Evolutionary conservation across 495 filamentous ascomycete species (phyloP), one percentile per base, ranked within the genome.

Genomic region (Aspergillus haitiensis): DNA sequence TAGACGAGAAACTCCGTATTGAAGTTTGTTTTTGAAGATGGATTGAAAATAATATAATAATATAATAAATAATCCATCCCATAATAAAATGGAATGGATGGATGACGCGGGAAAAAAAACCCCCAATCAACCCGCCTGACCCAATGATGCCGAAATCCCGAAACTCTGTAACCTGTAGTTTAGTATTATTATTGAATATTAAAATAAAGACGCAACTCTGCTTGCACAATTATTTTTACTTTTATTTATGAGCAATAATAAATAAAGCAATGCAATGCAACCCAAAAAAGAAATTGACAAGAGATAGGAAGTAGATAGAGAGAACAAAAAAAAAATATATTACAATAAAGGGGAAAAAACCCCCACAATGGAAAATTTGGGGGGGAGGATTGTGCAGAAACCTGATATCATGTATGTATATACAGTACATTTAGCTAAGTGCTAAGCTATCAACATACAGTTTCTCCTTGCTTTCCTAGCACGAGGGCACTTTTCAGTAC

Each of bases 61-160:
- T 27, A 27, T 1, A 1, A 27, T 1, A 1, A 27, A 27, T 27
- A 27, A 27, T 27, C 21, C 21, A 27, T 27, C 21, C 21, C 21
- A 27, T 27, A 27, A 27, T 27, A 27, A 27, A 27, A 27, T 27
- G 3, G 21, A 27, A 27, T 27, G 21, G 21, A 47, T 47, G 44
- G 44, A 47, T 47, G 44, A 47, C 44, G 44, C 44, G 44, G 44
- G 15, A 47, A 47, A 47, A 47, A 47, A 27, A 27, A 27, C 21
- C 21, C n/a, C n/a, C 44, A 47, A 47, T 21, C 44, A 47, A 21
- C 44, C 44, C 44, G 44, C 44, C 44, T 47, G 44, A 47, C 44
- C 47, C 50, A 52, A 33, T 52, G 50, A 33, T 52, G 44, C 44
- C 44, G 44, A 47, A 18, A 18, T 47, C 44, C 44, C 44, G 44